A percentile compares a stretch with the other conserved stretches of the same genome.
These are phyloP conservation scores for Colletotrichum tabaci DNA, from an alignment of 2,329 filamentous ascomycete species.

Conservation along the genomic window DNA sequence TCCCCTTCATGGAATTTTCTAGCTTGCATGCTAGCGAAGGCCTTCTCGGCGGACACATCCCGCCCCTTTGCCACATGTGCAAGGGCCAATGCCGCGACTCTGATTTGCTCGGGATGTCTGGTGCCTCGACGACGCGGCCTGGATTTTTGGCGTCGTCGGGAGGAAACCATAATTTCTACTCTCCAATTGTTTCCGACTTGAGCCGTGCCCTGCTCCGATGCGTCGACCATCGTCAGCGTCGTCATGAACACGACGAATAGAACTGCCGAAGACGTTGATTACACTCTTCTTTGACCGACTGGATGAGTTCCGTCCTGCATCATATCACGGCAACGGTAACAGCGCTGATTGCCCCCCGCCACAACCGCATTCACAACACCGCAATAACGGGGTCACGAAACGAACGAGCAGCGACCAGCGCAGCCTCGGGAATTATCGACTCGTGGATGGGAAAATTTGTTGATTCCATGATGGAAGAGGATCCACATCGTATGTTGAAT, in stretches of 20 bases:
- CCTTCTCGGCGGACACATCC: constrained; percentile 30
- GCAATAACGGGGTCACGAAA: not conserved
- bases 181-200: constrained; percentile 25
- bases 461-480: constrained; percentile 25
- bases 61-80: constrained; percentile 24
- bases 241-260: not conserved
- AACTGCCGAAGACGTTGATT: not conserved
- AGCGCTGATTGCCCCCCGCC: not conserved
- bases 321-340: not conserved
- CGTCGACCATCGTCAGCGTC: not conserved
- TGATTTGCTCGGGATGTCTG: constrained; percentile 21
- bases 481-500: constrained; percentile 34
- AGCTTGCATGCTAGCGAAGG: constrained; percentile 17
- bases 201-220: not conserved
- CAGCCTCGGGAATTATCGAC: not conserved
- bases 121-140: constrained; percentile 19
- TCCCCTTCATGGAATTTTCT: constrained; percentile 14
- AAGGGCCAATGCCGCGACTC: constrained; percentile 35
- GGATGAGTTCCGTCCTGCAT: constrained; percentile 17
- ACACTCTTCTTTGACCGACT: constrained; percentile 3
- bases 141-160: constrained; percentile 14
- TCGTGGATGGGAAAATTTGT: constrained; percentile 5
- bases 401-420: not conserved
- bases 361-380: constrained; percentile 3
- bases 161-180: constrained; percentile 21